phyloP scores from a whole-genome alignment of 768 basidiomycete species.

The Polyporus arcularius region DNA sequence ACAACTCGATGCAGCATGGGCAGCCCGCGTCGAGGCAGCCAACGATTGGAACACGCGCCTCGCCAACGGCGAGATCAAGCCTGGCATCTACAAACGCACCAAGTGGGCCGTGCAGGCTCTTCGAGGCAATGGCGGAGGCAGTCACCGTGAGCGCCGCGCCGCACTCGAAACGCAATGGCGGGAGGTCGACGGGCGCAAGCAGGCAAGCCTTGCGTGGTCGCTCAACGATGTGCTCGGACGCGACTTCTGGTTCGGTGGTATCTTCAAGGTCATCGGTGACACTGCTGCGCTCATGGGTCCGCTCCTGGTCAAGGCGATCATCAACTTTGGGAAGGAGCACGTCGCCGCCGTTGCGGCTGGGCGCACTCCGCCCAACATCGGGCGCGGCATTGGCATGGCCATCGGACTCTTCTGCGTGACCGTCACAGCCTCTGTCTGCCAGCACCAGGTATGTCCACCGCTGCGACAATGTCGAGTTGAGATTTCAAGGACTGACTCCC shows the following conservation, averaged over 20 bases:
- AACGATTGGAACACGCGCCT: conserved; percentile 57
- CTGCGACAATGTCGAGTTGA: conserved; percentile 13
- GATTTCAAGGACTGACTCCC: background rate
- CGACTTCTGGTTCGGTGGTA: conserved; percentile 64
- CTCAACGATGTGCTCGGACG: conserved; percentile 60
- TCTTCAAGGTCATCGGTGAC: conserved; percentile 65
- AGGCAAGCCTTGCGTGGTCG: conserved; percentile 58
- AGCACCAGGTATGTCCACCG: conserved; percentile 56
- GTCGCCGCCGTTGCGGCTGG: conserved; percentile 41
- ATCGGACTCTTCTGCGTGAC: conserved; percentile 53
- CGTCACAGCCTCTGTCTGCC: conserved; percentile 53
- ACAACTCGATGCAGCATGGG: conserved; percentile 59
- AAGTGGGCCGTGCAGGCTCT: conserved; percentile 42
- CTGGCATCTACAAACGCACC: conserved; percentile 39
- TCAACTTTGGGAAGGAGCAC: conserved; percentile 57
- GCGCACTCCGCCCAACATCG: conserved; percentile 40
- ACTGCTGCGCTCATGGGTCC: conserved; percentile 64
- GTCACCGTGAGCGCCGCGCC: conserved; percentile 27
- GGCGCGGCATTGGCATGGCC: conserved; percentile 60
- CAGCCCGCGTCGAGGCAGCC: conserved; percentile 46
- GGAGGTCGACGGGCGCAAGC: conserved; percentile 42
- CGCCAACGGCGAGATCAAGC: conserved; percentile 43
- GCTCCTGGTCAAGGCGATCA: conserved; percentile 60
- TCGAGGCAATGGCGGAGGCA: conserved; percentile 11
- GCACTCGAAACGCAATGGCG: conserved; percentile 47